These are phyloP conservation scores for Xylaria sp. DNA, from an alignment of 2,329 filamentous ascomycete genomes.

Conservation along the genomic window DNA sequence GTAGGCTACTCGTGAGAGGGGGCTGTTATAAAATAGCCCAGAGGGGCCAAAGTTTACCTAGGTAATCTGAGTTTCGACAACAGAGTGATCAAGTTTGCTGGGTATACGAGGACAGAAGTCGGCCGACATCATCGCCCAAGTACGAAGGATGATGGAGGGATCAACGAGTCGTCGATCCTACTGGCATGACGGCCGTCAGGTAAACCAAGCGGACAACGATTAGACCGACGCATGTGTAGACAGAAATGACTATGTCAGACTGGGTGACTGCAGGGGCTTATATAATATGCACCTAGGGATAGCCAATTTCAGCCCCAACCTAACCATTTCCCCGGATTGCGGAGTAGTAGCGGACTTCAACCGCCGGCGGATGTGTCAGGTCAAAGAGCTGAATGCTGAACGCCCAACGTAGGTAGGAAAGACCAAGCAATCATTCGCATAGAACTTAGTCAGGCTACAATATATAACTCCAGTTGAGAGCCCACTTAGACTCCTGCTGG, in stretches of 20 bases:
- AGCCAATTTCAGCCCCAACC: neutral
- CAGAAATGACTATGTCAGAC: neutral
- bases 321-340: neutral
- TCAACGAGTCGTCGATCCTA: slow-evolving; percentile 17
- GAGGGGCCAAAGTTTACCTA: slow-evolving; percentile 60
- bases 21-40: too few species aligned
- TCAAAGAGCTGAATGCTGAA: slow-evolving; percentile 19
- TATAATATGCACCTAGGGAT: neutral
- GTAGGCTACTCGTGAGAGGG: too few species aligned
- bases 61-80: too few species aligned
- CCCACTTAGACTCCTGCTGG: slow-evolving; percentile 6
- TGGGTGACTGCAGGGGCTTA: neutral
- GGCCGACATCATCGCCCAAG: slow-evolving; percentile 54
- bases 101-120: slow-evolving; percentile 61
- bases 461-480: slow-evolving; percentile 7
- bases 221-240: neutral
- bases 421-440: neutral
- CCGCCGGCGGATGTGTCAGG: slow-evolving; percentile 21
- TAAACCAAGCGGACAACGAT: neutral
- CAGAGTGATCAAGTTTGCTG: slow-evolving; percentile 67
- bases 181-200: slow-evolving; percentile 7
- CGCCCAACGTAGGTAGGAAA: neutral
- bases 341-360: slow-evolving; percentile 27
- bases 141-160: slow-evolving; percentile 50
- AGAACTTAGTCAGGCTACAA: neutral